Conservation (phyloP, 2,329 filamentous ascomycete species). For the Orbilia ellipsospora region DNA sequence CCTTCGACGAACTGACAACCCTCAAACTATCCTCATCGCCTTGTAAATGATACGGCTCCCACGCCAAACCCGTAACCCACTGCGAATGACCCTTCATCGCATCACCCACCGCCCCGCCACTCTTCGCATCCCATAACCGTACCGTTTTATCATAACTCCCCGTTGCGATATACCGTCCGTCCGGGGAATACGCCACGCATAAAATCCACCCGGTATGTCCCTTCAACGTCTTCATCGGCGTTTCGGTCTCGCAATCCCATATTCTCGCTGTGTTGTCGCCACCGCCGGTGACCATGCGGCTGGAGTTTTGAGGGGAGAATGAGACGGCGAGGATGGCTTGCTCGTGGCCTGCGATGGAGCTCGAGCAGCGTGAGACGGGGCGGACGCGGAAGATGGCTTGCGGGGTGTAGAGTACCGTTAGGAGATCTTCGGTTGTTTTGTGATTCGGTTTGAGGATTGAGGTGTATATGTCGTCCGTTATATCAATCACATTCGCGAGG, state of each 20-base stretch:
- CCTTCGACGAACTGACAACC: slow-evolving; percentile 54
- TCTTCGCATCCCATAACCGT: slow-evolving; percentile 53
- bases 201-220: slow-evolving; percentile 67
- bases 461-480: slow-evolving; percentile 58
- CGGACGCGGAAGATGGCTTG: slow-evolving; percentile 95
- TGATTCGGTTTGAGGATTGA: slow-evolving; percentile 62
- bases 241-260: slow-evolving; percentile 62
- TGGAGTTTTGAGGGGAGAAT: slow-evolving; percentile 47
- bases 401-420: slow-evolving; percentile 75
- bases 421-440: slow-evolving; percentile 71
- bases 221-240: slow-evolving; percentile 69
- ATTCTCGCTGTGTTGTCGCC: slow-evolving; percentile 64
- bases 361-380: slow-evolving; percentile 87
- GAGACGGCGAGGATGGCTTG: slow-evolving; percentile 47
- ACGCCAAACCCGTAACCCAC: slow-evolving; percentile 46
- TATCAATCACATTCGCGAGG: slow-evolving; percentile 58
- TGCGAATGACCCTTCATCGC: slow-evolving; percentile 53
- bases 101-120: slow-evolving; percentile 35
- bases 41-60: slow-evolving; percentile 44
- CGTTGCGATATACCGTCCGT: slow-evolving; percentile 37
- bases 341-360: slow-evolving; percentile 61
- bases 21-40: slow-evolving; percentile 30
- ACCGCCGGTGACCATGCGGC: slow-evolving; percentile 71
- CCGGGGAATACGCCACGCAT: slow-evolving; percentile 41
- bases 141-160: slow-evolving; percentile 47